Conservation (phyloP, 768 basidiomycete species). For the Boletus speciosus region DNA sequence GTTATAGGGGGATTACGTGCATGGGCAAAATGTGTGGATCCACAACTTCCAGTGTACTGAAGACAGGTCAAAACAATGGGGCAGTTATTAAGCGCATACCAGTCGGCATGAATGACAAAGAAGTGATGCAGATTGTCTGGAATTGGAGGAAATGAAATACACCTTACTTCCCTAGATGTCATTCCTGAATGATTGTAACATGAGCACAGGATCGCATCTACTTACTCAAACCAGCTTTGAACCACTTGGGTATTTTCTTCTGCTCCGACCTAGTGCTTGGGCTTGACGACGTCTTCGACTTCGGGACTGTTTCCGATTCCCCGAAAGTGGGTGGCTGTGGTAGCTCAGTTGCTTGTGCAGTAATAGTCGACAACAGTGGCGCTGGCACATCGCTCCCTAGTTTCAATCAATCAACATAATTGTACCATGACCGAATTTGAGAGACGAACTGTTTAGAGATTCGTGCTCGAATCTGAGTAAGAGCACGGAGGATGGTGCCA, state of each 20-base stretch:
- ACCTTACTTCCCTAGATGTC: conserved; percentile 20
- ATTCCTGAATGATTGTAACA: not conserved
- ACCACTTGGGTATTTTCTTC: conserved; percentile 76
- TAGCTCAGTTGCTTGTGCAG: conserved; percentile 60
- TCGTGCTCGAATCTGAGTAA: conserved; percentile 74
- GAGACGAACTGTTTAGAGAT: conserved; percentile 54
- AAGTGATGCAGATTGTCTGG: conserved; percentile 2
- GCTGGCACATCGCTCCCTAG: conserved; percentile 58
- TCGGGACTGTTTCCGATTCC: conserved; percentile 3
- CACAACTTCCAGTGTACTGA: conserved; percentile 77
- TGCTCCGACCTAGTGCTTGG: conserved; percentile 24
- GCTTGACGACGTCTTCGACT: conserved; percentile 10
- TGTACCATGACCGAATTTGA: not conserved
- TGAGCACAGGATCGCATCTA: not conserved
- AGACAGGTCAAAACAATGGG: conserved; percentile 9
- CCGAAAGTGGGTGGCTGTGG: conserved; percentile 52
- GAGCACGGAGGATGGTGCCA: conserved; percentile 79
- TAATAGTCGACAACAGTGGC: conserved; percentile 57
- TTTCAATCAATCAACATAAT: conserved; percentile 3
- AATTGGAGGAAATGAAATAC: conserved; percentile 36
- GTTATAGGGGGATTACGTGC: conserved; percentile 79
- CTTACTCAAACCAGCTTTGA: conserved; percentile 65
- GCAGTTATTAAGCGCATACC: not conserved
- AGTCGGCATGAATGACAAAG: conserved; percentile 1
- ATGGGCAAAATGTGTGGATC: conserved; percentile 76